These are phyloP conservation scores for Trichomonas gallinae DNA, from an alignment of 208 protist genomes.

Conservation along the genomic window DNA sequence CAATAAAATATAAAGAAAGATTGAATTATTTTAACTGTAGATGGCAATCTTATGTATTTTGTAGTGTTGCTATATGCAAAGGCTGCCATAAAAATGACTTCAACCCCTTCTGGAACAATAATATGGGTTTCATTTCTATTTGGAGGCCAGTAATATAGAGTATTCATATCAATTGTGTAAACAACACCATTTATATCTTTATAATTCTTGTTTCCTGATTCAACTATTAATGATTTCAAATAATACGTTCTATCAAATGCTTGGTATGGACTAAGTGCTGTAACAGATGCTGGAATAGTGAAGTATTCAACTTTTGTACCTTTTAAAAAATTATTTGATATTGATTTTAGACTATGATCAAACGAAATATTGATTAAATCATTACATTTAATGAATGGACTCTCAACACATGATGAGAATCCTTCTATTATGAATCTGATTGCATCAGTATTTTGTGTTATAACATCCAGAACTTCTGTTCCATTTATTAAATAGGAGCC, in stretches of 20 bases:
- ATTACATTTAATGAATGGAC: background rate
- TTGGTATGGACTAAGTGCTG: background rate
- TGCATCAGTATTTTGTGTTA: background rate
- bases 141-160: background rate
- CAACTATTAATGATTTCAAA: background rate
- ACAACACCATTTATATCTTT: background rate
- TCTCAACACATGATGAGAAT: background rate
- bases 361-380: background rate
- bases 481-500: background rate
- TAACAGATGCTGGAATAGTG: background rate
- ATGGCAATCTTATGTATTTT: too few relatives aligned
- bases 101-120: background rate
- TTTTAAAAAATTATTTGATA: background rate
- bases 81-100: background rate
- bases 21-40: too few relatives aligned
- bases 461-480: background rate
- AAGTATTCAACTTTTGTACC: background rate
- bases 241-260: background rate
- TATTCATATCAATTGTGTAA: background rate
- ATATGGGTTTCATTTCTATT: background rate
- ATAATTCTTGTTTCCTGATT: background rate
- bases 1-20: too few relatives aligned
- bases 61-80: background rate
- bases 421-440: background rate
- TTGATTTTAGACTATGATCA: background rate